Percentiles rank a stretch among this genome's conserved stretches.
These are phyloP conservation scores for Gnomoniopsis sp. DNA, from an alignment of 2,329 filamentous ascomycete genomes.

Conservation along the genomic window DNA sequence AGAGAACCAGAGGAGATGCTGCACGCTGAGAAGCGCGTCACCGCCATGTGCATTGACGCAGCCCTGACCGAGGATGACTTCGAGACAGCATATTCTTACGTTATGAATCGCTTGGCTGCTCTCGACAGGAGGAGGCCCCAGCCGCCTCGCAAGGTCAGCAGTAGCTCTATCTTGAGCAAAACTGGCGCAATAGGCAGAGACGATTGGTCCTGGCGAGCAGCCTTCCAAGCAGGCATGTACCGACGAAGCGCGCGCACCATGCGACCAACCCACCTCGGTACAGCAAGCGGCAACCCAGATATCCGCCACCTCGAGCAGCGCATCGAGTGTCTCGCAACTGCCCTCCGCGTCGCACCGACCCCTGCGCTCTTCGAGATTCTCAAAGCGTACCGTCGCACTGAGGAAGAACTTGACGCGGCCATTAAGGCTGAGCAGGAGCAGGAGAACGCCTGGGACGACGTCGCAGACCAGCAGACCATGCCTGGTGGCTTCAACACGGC, in stretches of 20 bases:
- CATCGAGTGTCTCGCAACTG: conserved; percentile 74
- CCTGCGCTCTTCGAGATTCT: conserved; percentile 71
- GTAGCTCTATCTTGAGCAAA: conserved; percentile 15
- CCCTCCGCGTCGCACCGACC: conserved; percentile 69
- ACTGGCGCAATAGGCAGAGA: conserved; percentile 36
- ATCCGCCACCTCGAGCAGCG: conserved; percentile 76
- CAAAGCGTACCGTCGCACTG: conserved; percentile 70
- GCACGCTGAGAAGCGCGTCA: conserved; percentile 61
- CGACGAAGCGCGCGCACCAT: conserved; percentile 51
- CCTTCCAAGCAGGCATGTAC: conserved; percentile 74
- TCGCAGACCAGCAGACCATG: conserved; percentile 55
- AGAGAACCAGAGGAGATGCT: conserved; percentile 29
- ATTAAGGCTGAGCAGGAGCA: conserved; percentile 60
- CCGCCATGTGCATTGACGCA: conserved; percentile 76
- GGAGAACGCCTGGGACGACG: conserved; percentile 68
- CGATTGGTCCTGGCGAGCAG: conserved; percentile 75
- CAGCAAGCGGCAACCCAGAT: conserved; percentile 55
- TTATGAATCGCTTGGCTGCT: conserved; percentile 63
- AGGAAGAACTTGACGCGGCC: conserved; percentile 69
- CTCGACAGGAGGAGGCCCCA: conserved; percentile 20
- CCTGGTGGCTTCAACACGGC: conserved; percentile 49
- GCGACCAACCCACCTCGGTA: conserved; percentile 57
- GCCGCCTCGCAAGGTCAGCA: conserved; percentile 23
- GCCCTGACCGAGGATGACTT: conserved; percentile 72
- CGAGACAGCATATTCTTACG: conserved; percentile 82